Conservation (phyloP, 2,329 filamentous ascomycete genomes). For the Calycina herbarum region DNA sequence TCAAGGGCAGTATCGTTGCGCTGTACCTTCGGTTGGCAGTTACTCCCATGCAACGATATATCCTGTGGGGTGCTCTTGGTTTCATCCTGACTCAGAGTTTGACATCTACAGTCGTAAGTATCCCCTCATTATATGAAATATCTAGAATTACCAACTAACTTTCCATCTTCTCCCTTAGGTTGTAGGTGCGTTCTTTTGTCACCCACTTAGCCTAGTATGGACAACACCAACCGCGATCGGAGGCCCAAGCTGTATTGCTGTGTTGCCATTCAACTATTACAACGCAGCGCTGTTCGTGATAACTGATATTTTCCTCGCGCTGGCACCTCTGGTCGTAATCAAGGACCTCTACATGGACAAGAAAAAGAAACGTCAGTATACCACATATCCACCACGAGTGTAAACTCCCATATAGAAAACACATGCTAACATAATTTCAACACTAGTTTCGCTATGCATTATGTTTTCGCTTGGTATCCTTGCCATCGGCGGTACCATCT, state of each 20-base stretch:
- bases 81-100: slow-evolving; percentile 15
- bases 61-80: slow-evolving; percentile 10
- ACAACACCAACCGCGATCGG: slow-evolving; percentile 15
- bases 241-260: slow-evolving; percentile 18
- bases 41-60: slow-evolving; percentile 13
- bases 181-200: slow-evolving; percentile 16
- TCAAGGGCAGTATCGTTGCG: slow-evolving; percentile 20
- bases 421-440: not conserved
- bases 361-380: slow-evolving; percentile 16
- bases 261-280: slow-evolving; percentile 19
- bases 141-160: not conserved
- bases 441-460: slow-evolving; percentile 11
- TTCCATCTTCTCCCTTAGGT: slow-evolving; percentile 1
- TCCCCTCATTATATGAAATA: not conserved
- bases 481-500: slow-evolving; percentile 19
- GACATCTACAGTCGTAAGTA: slow-evolving; percentile 16
- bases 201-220: slow-evolving; percentile 17
- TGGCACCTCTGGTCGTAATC: slow-evolving; percentile 16
- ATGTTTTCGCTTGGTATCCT: slow-evolving; percentile 19
- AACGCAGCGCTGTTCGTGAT: slow-evolving; percentile 16
- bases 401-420: not conserved
- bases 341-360: slow-evolving; percentile 18
- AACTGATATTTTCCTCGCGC: slow-evolving; percentile 17
- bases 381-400: not conserved
- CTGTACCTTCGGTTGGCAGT: slow-evolving; percentile 18